Conservation (phyloP, 1,139 yeast species). For the Scheffersomyces segobiensis region DNA sequence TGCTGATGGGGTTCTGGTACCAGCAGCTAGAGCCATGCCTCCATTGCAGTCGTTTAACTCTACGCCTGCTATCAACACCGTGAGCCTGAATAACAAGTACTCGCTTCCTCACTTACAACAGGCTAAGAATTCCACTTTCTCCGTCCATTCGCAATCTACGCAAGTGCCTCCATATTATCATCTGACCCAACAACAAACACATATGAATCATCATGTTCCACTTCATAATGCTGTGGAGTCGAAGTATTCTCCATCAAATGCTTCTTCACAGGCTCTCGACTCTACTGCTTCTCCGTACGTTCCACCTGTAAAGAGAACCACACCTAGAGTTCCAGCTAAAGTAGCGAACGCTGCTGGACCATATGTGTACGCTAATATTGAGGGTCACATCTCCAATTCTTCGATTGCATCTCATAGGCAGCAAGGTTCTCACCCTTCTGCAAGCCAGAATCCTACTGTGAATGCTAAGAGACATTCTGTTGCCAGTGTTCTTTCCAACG, state of each 20-base stretch:
- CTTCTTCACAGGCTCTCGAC: slow-evolving; percentile 19
- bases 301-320: slow-evolving; percentile 2
- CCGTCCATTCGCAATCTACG: background rate
- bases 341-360: background rate
- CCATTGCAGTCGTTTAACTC: slow-evolving; percentile 16
- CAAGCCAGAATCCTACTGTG: background rate
- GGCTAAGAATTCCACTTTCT: background rate
- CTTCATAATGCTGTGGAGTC: slow-evolving; percentile 9
- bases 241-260: slow-evolving; percentile 29
- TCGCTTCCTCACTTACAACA: slow-evolving; percentile 11
- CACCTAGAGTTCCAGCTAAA: background rate
- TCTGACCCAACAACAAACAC: background rate
- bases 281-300: slow-evolving; percentile 13
- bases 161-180: slow-evolving; percentile 1
- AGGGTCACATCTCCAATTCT: slow-evolving; percentile 17
- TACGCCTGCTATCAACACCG: slow-evolving; percentile 9
- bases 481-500: slow-evolving; percentile 25
- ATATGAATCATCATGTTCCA: background rate
- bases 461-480: slow-evolving; percentile 23
- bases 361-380: slow-evolving; percentile 12
- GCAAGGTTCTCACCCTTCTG: background rate
- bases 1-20: background rate
- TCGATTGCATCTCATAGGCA: slow-evolving; percentile 8
- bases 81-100: slow-evolving; percentile 11
- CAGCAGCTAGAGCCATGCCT: slow-evolving; percentile 12